Percentiles rank a stretch among this genome's conserved stretches.
phyloP scores from a whole-genome alignment of 2,329 filamentous ascomycete species.

The Plectosphaerella cucumerina region DNA sequence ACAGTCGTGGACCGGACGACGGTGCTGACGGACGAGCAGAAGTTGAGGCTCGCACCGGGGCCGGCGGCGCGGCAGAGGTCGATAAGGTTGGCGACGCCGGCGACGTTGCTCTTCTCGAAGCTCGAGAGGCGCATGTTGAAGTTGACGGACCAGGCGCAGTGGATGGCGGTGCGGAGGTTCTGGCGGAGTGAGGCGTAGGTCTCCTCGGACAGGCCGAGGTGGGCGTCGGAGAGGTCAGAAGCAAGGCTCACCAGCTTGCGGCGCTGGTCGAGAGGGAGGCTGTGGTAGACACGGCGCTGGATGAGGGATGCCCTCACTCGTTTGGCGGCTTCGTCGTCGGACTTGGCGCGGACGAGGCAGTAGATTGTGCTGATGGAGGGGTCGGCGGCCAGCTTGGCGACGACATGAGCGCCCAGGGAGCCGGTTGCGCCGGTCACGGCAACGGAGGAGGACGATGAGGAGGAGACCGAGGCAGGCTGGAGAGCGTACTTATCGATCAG shows the following conservation, averaged over 20 bases:
- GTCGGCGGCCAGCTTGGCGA: constrained; percentile 54
- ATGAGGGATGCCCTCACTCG: constrained; percentile 17
- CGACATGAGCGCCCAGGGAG: constrained; percentile 57
- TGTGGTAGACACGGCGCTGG: constrained; percentile 28
- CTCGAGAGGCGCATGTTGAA: constrained; percentile 48
- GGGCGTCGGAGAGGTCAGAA: constrained; percentile 30
- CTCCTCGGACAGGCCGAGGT: constrained; percentile 31
- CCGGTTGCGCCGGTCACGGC: constrained; percentile 63
- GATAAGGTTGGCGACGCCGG: constrained; percentile 38
- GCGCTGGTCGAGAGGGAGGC: constrained; percentile 9
- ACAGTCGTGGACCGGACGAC: constrained; percentile 27
- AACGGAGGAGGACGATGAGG: constrained; percentile 9
- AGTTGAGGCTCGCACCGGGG: constrained; percentile 32
- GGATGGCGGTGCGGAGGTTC: constrained; percentile 38
- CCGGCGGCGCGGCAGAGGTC: constrained; percentile 20
- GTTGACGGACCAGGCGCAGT: constrained; percentile 52
- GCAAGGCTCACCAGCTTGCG: constrained; percentile 21
- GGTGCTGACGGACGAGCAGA: constrained; percentile 46
- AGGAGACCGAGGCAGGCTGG: not conserved
- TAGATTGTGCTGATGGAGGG: constrained; percentile 49
- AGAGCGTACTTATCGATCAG: constrained; percentile 17
- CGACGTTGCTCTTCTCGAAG: constrained; percentile 44
- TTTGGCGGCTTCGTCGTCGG: constrained; percentile 13
- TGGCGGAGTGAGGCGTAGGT: constrained; percentile 20
- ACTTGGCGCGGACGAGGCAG: constrained; percentile 44